Evolutionary conservation across 768 basidiomycete species (phyloP).

Genomic region (Collybia nuda): DNA sequence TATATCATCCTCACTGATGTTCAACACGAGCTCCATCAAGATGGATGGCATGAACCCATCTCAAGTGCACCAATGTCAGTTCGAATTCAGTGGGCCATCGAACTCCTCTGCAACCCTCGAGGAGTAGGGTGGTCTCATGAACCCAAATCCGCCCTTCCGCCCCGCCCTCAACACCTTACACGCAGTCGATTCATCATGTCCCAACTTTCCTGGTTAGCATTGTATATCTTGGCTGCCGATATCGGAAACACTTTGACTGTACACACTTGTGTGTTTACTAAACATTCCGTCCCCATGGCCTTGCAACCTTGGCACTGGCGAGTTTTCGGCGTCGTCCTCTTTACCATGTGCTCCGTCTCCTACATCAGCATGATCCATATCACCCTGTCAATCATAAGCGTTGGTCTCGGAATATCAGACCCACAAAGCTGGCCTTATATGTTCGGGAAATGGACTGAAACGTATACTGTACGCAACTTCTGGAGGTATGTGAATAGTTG

Average conservation of each 20-base stretch:
- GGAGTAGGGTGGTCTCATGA: constrained; percentile 29
- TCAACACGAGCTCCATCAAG: constrained; percentile 18
- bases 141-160: constrained; percentile 14
- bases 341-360: neutral
- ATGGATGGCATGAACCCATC: constrained; percentile 13
- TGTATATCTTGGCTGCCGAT: constrained; percentile 22
- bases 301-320: neutral
- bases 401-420: neutral
- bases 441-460: constrained; percentile 24
- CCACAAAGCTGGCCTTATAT: constrained; percentile 26
- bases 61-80: constrained; percentile 13
- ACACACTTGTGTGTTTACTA: constrained; percentile 15
- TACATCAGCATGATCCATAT: neutral
- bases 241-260: constrained; percentile 13
- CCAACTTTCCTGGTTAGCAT: constrained; percentile 9
- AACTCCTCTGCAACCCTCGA: constrained; percentile 22
- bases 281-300: neutral
- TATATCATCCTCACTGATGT: constrained; percentile 25
- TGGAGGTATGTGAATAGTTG: constrained; percentile 33
- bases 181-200: constrained; percentile 18
- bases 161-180: constrained; percentile 12
- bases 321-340: neutral
- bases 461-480: constrained; percentile 29
- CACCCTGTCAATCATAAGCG: neutral
- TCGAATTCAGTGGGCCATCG: constrained; percentile 22